Base-by-base conservation (phyloP, 768 basidiomycete genomes). In the Clathrus columnatus region DNA sequence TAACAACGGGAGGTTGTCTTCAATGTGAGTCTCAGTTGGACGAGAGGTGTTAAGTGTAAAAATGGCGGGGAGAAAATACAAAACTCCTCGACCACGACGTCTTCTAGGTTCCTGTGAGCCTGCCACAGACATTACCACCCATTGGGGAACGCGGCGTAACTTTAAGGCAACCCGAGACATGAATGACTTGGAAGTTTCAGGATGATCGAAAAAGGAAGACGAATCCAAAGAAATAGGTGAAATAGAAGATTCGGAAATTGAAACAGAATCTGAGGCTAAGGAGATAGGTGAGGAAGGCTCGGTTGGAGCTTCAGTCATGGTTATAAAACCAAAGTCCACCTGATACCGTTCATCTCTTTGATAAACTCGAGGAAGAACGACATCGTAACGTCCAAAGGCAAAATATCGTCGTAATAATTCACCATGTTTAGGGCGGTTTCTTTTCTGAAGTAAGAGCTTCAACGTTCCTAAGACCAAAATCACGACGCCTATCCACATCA, bases 41-140 rank as follows among this genome's bases (percentile, higher is more conserved):
- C 36, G 36, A 14, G 36, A 36, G 4, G 36, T 14, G 14, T 70
- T 66, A 8, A 80, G 73, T 3, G 85, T 75, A 65, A 90, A 85
- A 61, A 88, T 83, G 29, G 87, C 85, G 20, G 89, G 89, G 49
- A 91, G 75, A 75, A 90, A 89, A 70, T 87, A 90, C 48, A 90
- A 69, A 41, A 87, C 79, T 29, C 85, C 82, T 41, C 82, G 77
- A 48, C 77, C 76, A 66, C 55, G 73, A 63, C 42, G 80, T 75
- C 1, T 78, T 75, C 26, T 79, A 74, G 1, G 76, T 64, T 27
- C 70, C 69, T n/a, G 67, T 65, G 29, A 71, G 47, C 60, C 69
- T 7, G 77, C 68, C 52, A 84, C 66, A 26, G 76, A 75, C 23
- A 75, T 72, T 32, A 57, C 58, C 29, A 78, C 73, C 57, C 82